Evolutionary conservation across 2,329 filamentous ascomycete species (phyloP).

Genomic region (Domatiomyces catenatus): DNA sequence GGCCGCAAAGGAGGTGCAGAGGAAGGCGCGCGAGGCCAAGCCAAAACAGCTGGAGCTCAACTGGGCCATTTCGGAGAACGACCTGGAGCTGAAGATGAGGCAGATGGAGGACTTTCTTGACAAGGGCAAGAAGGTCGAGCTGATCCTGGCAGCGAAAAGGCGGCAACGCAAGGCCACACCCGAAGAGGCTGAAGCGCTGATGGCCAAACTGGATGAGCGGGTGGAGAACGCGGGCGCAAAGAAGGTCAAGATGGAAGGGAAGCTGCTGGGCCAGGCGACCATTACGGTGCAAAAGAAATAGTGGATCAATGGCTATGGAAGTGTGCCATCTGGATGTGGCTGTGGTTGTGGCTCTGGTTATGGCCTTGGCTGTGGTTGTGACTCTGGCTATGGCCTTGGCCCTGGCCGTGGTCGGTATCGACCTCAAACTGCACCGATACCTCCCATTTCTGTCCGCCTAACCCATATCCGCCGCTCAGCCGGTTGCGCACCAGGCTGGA

Average conservation of each 20-base stretch:
- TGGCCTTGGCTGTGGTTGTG: neutral
- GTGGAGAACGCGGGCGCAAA: constrained; percentile 28
- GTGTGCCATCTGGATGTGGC: neutral
- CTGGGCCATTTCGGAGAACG: constrained; percentile 67
- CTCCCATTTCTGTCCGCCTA: constrained; percentile 75
- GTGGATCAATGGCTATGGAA: neutral
- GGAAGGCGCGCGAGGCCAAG: constrained; percentile 21
- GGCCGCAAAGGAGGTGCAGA: constrained; percentile 24
- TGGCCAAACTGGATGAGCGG: constrained; percentile 36
- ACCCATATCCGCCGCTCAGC: constrained; percentile 74
- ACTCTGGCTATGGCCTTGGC: neutral
- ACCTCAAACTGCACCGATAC: constrained; percentile 67
- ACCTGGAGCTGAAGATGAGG: constrained; percentile 56
- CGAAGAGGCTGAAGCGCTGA: constrained; percentile 46
- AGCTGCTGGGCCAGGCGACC: constrained; percentile 21
- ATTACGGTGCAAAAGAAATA: constrained; percentile 9
- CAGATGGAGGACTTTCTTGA: constrained; percentile 53
- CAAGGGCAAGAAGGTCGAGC: constrained; percentile 61
- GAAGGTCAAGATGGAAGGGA: constrained; percentile 30
- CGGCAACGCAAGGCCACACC: constrained; percentile 43
- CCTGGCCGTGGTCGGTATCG: constrained; percentile 20
- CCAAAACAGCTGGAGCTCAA: constrained; percentile 74
- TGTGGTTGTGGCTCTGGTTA: neutral
- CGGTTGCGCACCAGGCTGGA: constrained; percentile 67
- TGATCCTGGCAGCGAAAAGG: constrained; percentile 54